These are phyloP conservation scores for Lactifluus hygrophoroides DNA, from an alignment of 768 basidiomycete genomes.

Conservation along the genomic window DNA sequence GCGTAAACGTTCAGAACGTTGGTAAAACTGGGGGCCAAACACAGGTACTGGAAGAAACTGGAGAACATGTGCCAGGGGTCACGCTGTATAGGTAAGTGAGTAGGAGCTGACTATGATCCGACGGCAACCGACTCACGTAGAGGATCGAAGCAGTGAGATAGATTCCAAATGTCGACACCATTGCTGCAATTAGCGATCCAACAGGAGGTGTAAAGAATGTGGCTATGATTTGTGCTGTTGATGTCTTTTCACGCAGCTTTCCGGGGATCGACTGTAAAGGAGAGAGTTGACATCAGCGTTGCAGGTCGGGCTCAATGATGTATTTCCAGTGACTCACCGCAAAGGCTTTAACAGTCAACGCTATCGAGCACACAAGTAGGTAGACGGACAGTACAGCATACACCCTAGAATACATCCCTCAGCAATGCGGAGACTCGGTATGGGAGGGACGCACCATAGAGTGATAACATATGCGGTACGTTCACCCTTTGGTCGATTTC, in stretches of 20 bases:
- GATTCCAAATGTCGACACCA: slow-evolving; percentile 85
- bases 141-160: slow-evolving; percentile 80
- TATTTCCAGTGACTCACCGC: slow-evolving; percentile 34
- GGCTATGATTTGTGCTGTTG: slow-evolving; percentile 39
- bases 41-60: slow-evolving; percentile 86
- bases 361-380: slow-evolving; percentile 79
- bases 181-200: slow-evolving; percentile 76
- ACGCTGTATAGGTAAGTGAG: slow-evolving; percentile 40
- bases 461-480: slow-evolving; percentile 59
- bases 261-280: slow-evolving; percentile 42
- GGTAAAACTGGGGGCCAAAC: slow-evolving; percentile 86
- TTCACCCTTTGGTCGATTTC: slow-evolving; percentile 87
- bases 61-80: slow-evolving; percentile 99
- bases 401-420: slow-evolving; percentile 42
- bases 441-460: slow-evolving; percentile 44
- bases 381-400: slow-evolving; percentile 80
- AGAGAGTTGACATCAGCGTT: not conserved
- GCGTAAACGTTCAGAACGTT: slow-evolving; percentile 96
- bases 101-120: not conserved
- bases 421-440: not conserved
- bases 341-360: slow-evolving; percentile 76
- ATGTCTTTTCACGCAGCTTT: slow-evolving; percentile 40
- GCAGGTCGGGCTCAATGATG: not conserved
- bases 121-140: slow-evolving; percentile 49
- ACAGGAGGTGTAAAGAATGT: slow-evolving; percentile 69